phyloP scores from a whole-genome alignment of 1,284 basidiomycete species.

The Cryptococcus depauperatus region DNA sequence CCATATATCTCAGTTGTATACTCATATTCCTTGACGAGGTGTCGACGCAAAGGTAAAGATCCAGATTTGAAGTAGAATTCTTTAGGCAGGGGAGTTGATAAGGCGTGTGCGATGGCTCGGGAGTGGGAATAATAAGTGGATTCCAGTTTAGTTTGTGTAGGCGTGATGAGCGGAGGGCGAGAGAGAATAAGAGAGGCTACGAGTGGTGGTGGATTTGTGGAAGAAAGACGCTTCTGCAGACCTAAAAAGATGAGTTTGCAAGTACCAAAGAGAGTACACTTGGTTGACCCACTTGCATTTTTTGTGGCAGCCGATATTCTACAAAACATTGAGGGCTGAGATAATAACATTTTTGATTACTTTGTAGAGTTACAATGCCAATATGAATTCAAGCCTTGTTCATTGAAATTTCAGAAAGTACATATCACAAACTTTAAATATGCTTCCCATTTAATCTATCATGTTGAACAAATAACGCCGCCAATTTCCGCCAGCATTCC shows the following conservation, averaged over 20 bases:
- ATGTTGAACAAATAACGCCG: background rate
- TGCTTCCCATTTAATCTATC: background rate
- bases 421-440: background rate
- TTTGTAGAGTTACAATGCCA: too few relatives aligned
- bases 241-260: background rate
- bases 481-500: background rate
- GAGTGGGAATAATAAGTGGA: slow-evolving; percentile 81
- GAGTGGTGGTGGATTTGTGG: slow-evolving; percentile 26
- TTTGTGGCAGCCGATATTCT: background rate
- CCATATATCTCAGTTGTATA: slow-evolving; percentile 67
- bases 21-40: slow-evolving; percentile 61
- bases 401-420: background rate
- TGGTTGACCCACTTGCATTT: background rate
- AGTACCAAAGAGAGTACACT: background rate
- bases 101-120: slow-evolving; percentile 67
- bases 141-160: slow-evolving; percentile 69
- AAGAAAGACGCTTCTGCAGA: slow-evolving; percentile 11
- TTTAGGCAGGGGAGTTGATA: slow-evolving; percentile 79
- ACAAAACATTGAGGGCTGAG: background rate
- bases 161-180: slow-evolving; percentile 72
- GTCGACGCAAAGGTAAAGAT: slow-evolving; percentile 73
- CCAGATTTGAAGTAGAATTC: slow-evolving; percentile 95
- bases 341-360: background rate
- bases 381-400: background rate
- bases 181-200: slow-evolving; percentile 61